Evolutionary conservation across 2,329 filamentous ascomycete genomes (phyloP), one percentile per base, ranked within the genome.

Genomic region (Aspergillus udagawae): DNA sequence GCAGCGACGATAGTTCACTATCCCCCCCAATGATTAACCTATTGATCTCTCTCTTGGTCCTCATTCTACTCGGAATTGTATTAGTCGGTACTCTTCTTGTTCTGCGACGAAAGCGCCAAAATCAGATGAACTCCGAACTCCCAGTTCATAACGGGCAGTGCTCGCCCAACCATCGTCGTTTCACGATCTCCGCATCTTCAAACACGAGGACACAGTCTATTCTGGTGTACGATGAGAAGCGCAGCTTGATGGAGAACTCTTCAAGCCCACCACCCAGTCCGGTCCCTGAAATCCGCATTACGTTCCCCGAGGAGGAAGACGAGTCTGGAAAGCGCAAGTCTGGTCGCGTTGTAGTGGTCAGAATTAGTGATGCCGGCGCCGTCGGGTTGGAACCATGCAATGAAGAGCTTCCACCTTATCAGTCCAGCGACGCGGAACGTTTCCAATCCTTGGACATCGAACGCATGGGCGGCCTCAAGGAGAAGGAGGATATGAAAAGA

Each of bases 251-350:
- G 64, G 83, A 86, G 63, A 90, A 90, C 75, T 89, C 90, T 32
- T 81, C 83, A 59, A 88, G 86, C 61, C 88, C 91, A 17, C 90
- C 92, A 23, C 80, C 88, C 67, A 90, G 88, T 49, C 88, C 89
- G n/a, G 90, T 97, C 28, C 94, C 94, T 21, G 90, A 97, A 78
- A 99, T 99, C 69, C 91, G 92, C 76, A 96, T 99, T 75, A 97
- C 94, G 38, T 97, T 99, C 80, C 94, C 94, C 17, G 94, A 97
- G 80, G 88, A 95, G 66, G 92, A 97, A 70, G 90, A 91, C 65
- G 80, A 85, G 51, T 70, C 78, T 54, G 93, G 93, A 65, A 91
- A 87, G 75, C 83, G 83, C 67, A 89, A 89, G 79, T 91, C 88
- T 64, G 93, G 93, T 35, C 87, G 92, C 32, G 92, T 97, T 52